These are phyloP conservation scores for carrot (Daucus carota) DNA, from an alignment of 129 eudicot species.

Conservation along the genomic window DNA sequence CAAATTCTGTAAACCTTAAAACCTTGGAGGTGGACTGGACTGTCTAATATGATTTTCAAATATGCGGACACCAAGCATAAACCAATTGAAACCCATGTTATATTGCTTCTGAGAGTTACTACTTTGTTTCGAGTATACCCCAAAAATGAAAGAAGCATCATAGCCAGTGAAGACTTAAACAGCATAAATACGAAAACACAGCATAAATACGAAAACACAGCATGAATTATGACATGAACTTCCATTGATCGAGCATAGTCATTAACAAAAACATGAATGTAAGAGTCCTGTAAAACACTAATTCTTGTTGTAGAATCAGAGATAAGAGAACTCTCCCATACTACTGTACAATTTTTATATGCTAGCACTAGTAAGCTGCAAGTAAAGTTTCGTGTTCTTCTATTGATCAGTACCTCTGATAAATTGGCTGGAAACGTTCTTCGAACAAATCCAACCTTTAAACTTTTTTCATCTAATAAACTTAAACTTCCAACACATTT, in stretches of 20 bases:
- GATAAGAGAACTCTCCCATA: background rate
- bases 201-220: background rate
- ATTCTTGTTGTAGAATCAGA: background rate
- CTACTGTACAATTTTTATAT: too few relatives aligned
- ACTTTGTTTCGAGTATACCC: slow-evolving; percentile 42
- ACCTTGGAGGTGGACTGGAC: too few relatives aligned
- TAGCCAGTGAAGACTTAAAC: slow-evolving; percentile 64
- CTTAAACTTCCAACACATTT: background rate
- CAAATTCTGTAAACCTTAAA: too few relatives aligned
- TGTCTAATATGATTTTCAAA: too few relatives aligned
- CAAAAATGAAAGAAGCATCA: slow-evolving; percentile 47
- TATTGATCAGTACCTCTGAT: background rate
- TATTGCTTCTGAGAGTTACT: slow-evolving; percentile 27
- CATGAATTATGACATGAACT: background rate
- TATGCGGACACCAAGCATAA: too few relatives aligned
- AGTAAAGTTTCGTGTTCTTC: background rate
- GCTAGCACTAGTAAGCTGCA: background rate
- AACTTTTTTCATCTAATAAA: background rate
- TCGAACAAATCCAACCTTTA: background rate
- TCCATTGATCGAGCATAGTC: background rate
- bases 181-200: slow-evolving; percentile 23
- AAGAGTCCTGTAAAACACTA: background rate
- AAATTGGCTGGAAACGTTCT: background rate
- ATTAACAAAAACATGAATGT: background rate
- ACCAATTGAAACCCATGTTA: too few relatives aligned